Evolutionary conservation across 1,284 basidiomycete genomes (phyloP).

Genomic region (Microbotryomycetes sp.): DNA sequence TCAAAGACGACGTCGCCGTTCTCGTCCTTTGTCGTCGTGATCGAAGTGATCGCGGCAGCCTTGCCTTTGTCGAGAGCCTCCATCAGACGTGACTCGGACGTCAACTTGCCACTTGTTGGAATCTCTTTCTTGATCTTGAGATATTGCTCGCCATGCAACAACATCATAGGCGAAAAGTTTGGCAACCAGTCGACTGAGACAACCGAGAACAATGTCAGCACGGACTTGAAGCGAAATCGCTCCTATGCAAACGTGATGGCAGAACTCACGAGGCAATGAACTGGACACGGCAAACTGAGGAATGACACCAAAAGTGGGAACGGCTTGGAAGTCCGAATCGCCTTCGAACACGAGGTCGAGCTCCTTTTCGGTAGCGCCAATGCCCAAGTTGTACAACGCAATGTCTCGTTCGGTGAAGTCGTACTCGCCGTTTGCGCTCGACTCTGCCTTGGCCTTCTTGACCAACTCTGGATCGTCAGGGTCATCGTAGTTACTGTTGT

Average conservation of each 20-base stretch:
- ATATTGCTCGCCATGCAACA: constrained; percentile 98
- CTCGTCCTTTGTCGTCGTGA: constrained; percentile 69
- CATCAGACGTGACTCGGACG: constrained; percentile 62
- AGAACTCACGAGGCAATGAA: constrained; percentile 38
- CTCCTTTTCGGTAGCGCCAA: constrained; percentile 91
- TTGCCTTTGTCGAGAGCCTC: constrained; percentile 84
- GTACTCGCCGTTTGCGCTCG: constrained; percentile 56
- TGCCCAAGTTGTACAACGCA: constrained; percentile 89
- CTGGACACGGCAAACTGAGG: constrained; percentile 77
- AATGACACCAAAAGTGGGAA: constrained; percentile 93
- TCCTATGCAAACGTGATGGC: background rate
- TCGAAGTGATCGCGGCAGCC: constrained; percentile 74
- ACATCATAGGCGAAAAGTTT: constrained; percentile 86
- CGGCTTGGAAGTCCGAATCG: constrained; percentile 72
- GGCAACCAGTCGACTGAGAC: constrained; percentile 78
- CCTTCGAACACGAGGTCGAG: constrained; percentile 88
- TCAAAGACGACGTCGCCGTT: constrained; percentile 81
- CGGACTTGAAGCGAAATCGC: background rate
- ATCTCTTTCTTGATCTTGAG: constrained; percentile 74
- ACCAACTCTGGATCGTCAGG: constrained; percentile 80
- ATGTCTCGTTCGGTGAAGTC: constrained; percentile 82
- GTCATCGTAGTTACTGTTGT: constrained; percentile 54
- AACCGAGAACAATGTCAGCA: too few species aligned
- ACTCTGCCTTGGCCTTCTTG: constrained; percentile 67
- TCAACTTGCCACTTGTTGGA: constrained; percentile 76